Conservation (phyloP, 495 filamentous ascomycete genomes). For the Letharia lupina region DNA sequence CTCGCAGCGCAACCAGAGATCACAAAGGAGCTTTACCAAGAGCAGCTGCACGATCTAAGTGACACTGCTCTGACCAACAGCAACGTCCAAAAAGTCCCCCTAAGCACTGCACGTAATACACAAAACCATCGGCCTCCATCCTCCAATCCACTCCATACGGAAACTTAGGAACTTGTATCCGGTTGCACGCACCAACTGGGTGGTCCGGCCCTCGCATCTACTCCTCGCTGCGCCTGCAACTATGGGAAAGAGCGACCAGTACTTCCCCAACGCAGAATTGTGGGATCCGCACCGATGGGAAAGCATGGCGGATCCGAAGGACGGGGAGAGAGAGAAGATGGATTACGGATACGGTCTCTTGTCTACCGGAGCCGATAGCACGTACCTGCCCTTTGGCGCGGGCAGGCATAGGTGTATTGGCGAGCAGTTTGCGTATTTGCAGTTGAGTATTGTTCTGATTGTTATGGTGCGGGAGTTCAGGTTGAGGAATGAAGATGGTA, state of each 20-base stretch:
- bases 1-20: slow-evolving; percentile 65
- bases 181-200: slow-evolving; percentile 67
- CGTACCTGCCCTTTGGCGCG: slow-evolving; percentile 95
- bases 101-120: slow-evolving; percentile 63
- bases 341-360: slow-evolving; percentile 92
- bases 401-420: slow-evolving; percentile 93
- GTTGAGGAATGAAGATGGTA: slow-evolving; percentile 62
- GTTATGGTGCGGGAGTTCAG: slow-evolving; percentile 66
- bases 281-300: slow-evolving; percentile 95
- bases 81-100: slow-evolving; percentile 58
- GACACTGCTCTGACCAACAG: slow-evolving; percentile 54
- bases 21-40: slow-evolving; percentile 65
- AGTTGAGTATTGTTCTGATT: slow-evolving; percentile 75
- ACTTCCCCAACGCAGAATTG: slow-evolving; percentile 69
- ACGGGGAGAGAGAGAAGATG: slow-evolving; percentile 62
- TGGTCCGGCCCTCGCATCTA: slow-evolving; percentile 67
- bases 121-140: slow-evolving; percentile 75
- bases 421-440: slow-evolving; percentile 93
- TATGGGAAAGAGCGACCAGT: slow-evolving; percentile 57
- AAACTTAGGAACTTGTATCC: slow-evolving; percentile 72
- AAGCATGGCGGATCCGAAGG: slow-evolving; percentile 31
- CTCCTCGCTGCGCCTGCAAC: slow-evolving; percentile 79
- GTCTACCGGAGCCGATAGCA: slow-evolving; percentile 74
- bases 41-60: slow-evolving; percentile 59
- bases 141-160: slow-evolving; percentile 78